Evolutionary conservation across 1,139 yeast species (phyloP), one percentile per base, ranked within the genome.

Genomic region (Yarrowia galli): DNA sequence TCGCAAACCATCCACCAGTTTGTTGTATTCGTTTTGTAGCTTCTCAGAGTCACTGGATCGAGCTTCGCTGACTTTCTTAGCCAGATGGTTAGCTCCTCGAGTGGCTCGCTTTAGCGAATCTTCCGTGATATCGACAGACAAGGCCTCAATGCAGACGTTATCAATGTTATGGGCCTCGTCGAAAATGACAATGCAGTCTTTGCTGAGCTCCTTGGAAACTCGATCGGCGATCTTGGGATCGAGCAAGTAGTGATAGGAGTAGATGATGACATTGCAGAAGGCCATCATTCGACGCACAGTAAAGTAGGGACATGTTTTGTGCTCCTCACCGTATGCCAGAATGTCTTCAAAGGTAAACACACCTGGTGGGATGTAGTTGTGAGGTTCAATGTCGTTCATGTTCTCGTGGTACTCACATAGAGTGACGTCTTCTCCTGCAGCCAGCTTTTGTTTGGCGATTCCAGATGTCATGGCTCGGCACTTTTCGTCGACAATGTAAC

Each of bases 91-190:
- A 0, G 97, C 97, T 70, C 99, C 98, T 75, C 79, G 90, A 74
- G 87, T 84, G 35, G 89, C 98, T 78, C 83, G 89, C 74, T 86
- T 89, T 80, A 87, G 83, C 74, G 86, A 88, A 79, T 97, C 98
- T 79, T 86, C 96, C 69, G 89, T 95, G 79, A 83, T 84, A 76
- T 96, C 99, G 67, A 95, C 84, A 15, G 98, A 92, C 67, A 95
- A 80, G 0, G 99, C 91, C 78, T 95, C 99, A 70, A 95, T 95
- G 81, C 99, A 95, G 69, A 95, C 99, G 82, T 95, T 95, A 83
- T 95, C 99, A 69, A 95, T 95, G 79, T 95, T 95, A 79, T 95
- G 99, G 66, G 99, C 99, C 79, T 95, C 99, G 80, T 95, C 99
- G 76, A 95, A 95, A 64, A 95, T 96, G 71, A 95, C 91, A 69